These are phyloP conservation scores for Phytophthora podocarpi DNA, from an alignment of 352 stramenopile species.

Conservation along the genomic window DNA sequence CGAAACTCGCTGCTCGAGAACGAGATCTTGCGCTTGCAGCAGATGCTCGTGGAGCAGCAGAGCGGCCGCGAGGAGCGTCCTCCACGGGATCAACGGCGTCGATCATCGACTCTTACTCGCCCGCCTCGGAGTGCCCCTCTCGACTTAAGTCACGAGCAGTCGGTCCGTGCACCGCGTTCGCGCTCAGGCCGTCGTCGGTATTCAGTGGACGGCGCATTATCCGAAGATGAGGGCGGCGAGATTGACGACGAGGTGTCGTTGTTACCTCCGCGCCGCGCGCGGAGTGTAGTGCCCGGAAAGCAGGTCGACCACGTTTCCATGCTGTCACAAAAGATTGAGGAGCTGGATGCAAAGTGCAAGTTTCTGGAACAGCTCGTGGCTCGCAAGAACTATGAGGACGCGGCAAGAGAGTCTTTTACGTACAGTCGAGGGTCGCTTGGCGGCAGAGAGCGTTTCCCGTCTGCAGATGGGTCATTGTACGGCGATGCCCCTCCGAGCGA, in stretches of 20 bases:
- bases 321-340: conserved; percentile 72
- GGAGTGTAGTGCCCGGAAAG: conserved; percentile 54
- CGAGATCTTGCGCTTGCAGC: conserved; percentile 79
- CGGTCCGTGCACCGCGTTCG: conserved; percentile 8
- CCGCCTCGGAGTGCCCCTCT: conserved; percentile 33
- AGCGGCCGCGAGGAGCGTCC: conserved; percentile 20
- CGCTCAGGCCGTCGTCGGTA: conserved; percentile 42
- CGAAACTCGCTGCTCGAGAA: conserved; percentile 60
- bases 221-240: conserved; percentile 44
- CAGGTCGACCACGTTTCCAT: conserved; percentile 67
- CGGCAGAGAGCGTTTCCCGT: conserved; percentile 25
- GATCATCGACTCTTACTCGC: conserved; percentile 24
- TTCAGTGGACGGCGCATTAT: conserved; percentile 51
- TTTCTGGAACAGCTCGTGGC: conserved; percentile 78
- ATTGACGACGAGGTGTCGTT: conserved; percentile 50
- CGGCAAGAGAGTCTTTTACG: conserved; percentile 33
- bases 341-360: conserved; percentile 82
- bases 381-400: conserved; percentile 53
- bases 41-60: conserved; percentile 67
- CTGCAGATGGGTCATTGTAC: conserved; percentile 35
- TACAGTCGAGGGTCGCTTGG: conserved; percentile 29
- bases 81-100: conserved; percentile 20
- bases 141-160: conserved; percentile 20
- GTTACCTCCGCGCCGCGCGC: conserved; percentile 54
- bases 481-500: conserved; percentile 38